These are phyloP conservation scores for Ascochyta lentis DNA, from an alignment of 2,329 filamentous ascomycete genomes.

Conservation along the genomic window DNA sequence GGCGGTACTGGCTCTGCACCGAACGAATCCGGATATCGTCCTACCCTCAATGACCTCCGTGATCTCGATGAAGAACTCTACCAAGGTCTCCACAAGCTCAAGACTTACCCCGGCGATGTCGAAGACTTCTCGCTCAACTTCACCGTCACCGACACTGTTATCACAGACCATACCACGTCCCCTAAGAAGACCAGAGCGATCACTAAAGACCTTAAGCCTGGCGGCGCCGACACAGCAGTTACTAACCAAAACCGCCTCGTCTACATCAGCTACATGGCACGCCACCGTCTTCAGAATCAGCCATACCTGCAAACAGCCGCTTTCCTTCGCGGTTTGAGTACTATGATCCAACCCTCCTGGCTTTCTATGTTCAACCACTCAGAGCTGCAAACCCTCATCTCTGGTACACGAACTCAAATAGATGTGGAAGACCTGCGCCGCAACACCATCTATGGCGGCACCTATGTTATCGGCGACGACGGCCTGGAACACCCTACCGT, in stretches of 20 bases:
- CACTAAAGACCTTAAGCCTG: conserved; percentile 76
- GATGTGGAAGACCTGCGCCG: conserved; percentile 83
- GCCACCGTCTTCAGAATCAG: conserved; percentile 83
- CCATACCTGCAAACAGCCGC: conserved; percentile 81
- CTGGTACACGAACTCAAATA: conserved; percentile 84
- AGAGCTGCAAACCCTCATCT: conserved; percentile 91
- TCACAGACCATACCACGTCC: conserved; percentile 40
- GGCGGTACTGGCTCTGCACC: conserved; percentile 68
- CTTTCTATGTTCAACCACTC: conserved; percentile 98
- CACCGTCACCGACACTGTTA: conserved; percentile 77
- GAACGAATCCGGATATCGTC: conserved; percentile 76
- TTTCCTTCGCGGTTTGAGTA: conserved; percentile 83
- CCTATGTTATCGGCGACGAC: conserved; percentile 91
- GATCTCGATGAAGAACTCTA: conserved; percentile 93
- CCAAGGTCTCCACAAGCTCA: conserved; percentile 79
- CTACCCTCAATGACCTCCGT: conserved; percentile 92
- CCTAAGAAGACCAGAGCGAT: conserved; percentile 62
- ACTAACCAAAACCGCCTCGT: conserved; percentile 91
- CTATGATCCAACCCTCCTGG: conserved; percentile 92
- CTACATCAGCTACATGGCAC: conserved; percentile 92
- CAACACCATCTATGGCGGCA: conserved; percentile 85
- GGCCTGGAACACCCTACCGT: conserved; percentile 84
- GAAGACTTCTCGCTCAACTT: conserved; percentile 85
- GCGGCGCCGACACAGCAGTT: conserved; percentile 78
- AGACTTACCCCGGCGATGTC: conserved; percentile 84